These are phyloP conservation scores for Ilex aquifolium DNA, from an alignment of 257 asterid species.

Conservation along the genomic window DNA sequence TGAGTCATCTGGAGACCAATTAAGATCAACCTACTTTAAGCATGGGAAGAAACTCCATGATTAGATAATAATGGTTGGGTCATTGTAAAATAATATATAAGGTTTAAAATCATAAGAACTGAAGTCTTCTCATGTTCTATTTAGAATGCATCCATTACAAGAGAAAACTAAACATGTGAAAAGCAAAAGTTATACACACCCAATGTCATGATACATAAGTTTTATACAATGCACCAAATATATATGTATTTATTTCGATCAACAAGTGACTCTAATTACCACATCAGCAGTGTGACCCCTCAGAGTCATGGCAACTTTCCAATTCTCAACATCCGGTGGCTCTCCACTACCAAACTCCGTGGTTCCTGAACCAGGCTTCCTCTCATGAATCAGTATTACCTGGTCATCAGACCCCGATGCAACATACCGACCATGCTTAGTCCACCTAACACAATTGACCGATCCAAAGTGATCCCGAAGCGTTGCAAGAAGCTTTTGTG, in stretches of 20 bases:
- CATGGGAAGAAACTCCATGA: constrained; percentile 42
- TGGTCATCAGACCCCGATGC: constrained; percentile 99
- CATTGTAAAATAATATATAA: background rate
- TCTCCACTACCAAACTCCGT: constrained; percentile 97
- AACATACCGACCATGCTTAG: constrained; percentile 84
- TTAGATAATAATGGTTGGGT: constrained; percentile 30
- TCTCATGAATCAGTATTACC: constrained; percentile 89
- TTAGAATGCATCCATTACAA: no score
- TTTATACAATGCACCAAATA: no score
- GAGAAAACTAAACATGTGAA: no score
- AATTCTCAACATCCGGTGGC: constrained; percentile 95
- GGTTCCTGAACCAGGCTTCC: constrained; percentile 95
- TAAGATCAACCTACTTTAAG: constrained; percentile 98
- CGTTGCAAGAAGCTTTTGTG: constrained; percentile 79
- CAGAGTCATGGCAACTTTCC: constrained; percentile 92
- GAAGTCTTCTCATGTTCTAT: no score
- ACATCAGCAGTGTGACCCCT: constrained; percentile 99
- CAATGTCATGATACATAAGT: no score
- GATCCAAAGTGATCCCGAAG: constrained; percentile 96
- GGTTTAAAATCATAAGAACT: no score
- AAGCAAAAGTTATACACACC: no score
- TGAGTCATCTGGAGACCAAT: constrained; percentile 99
- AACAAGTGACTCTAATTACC: constrained; percentile 37
- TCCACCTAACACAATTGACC: constrained; percentile 99
- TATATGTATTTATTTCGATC: no score